Conservation (phyloP, 805 yeast species). For the Cyberlindnera galapagoensis region DNA sequence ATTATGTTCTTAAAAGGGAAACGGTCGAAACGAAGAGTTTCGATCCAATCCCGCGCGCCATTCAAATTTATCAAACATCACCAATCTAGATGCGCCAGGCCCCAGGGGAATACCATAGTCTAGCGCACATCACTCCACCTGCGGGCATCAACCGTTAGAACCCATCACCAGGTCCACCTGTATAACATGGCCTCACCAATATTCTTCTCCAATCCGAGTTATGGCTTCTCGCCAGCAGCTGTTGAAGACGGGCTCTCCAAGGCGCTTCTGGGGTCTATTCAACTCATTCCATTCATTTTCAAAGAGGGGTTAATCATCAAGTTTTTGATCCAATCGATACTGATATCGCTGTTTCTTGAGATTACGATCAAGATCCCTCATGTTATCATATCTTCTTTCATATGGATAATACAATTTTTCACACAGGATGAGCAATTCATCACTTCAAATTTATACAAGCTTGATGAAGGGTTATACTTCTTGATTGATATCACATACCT, state of each 20-base stretch:
- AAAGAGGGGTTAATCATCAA: slow-evolving; percentile 11
- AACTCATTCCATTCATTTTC: slow-evolving; percentile 13
- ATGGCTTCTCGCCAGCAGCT: slow-evolving; percentile 11
- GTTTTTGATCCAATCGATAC: slow-evolving; percentile 5
- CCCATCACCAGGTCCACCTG: not conserved
- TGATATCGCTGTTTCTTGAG: slow-evolving; percentile 10
- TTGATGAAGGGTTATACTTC: not conserved
- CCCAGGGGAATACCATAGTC: not conserved
- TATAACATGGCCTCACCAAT: slow-evolving; percentile 18
- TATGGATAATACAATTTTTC: not conserved
- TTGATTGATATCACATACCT: not conserved
- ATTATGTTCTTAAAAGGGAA: no score
- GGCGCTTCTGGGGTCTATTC: slow-evolving; percentile 14
- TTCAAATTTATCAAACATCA: not conserved
- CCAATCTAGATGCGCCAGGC: not conserved
- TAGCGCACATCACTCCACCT: not conserved
- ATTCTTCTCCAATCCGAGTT: slow-evolving; percentile 14
- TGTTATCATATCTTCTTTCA: not conserved
- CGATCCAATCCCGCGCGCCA: no score
- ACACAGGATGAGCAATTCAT: no score
- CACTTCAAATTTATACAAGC: no score
- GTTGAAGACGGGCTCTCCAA: slow-evolving; percentile 13
- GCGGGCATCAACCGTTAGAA: no score
- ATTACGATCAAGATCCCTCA: slow-evolving; percentile 3
- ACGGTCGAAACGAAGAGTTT: no score